Evolutionary conservation across 495 filamentous ascomycete genomes (phyloP), one percentile per base, ranked within the genome.

Genomic region (Hyphodiscus hymeniophilus): DNA sequence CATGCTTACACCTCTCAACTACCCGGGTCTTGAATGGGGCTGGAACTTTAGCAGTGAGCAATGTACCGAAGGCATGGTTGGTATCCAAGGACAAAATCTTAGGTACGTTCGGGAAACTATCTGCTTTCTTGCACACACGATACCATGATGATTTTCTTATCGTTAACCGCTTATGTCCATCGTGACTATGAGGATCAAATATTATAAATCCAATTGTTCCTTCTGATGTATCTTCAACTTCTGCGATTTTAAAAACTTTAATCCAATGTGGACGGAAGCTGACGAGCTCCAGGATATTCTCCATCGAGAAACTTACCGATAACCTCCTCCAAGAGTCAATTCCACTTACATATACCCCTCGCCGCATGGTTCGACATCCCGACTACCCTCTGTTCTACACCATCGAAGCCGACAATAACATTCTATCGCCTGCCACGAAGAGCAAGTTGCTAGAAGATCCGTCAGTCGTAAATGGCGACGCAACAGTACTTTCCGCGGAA

Each of bases 1-100:
- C 55, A 89, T 88, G 75, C 81, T 95, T 52, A 96, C 90, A 0
- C 92, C 94, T 0, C 65, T 99, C 31, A 84, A 85, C 57, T 95
- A 95, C 56, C 76, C 77, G 22, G 82, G 80, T n/a, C 73, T 99
- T 6, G 89, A 94, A 59, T 95, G 87, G 72, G 91, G 86, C 17
- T 94, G 89, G 82, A 95, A 85, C 55, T 96, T 99, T 56, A 92
- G 84, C 57, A 95, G 88, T 57, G 88, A 95, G 65, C 84, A 92
- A 58, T 94, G 89, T 54, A 73, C 81, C 12, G 89, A 95, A 65
- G 91, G 92, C 18, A 90, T 99, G 84, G 90, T 97, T 30, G 90
- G 89, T 44, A 91, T 99, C 44, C 86, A 95, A 64, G 88, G 81
- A 22, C 81, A 89, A 59, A 94, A 85, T 62, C 71, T 99, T 16